These are phyloP conservation scores for Penicillium italicum DNA, from an alignment of 2,329 filamentous ascomycete species.

Conservation along the genomic window DNA sequence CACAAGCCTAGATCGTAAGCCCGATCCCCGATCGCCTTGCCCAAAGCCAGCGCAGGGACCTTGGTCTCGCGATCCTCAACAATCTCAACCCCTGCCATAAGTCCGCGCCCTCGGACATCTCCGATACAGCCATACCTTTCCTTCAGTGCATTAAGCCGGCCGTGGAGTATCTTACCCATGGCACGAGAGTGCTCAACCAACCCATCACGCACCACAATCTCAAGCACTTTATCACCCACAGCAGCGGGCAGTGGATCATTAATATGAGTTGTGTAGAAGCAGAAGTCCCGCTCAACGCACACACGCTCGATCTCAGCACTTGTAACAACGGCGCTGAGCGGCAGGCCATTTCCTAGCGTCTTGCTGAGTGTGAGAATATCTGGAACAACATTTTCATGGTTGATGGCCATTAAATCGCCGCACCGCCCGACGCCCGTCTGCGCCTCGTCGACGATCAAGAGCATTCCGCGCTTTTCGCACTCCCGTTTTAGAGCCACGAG, in stretches of 20 bases:
- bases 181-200: constrained; percentile 47
- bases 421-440: constrained; percentile 57
- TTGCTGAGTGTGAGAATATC: constrained; percentile 61
- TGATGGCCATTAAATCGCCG: constrained; percentile 58
- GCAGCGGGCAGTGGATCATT: constrained; percentile 60
- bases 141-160: constrained; percentile 47
- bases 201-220: constrained; percentile 57
- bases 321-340: constrained; percentile 56
- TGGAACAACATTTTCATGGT: constrained; percentile 49
- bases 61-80: constrained; percentile 51
- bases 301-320: constrained; percentile 51
- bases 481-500: constrained; percentile 54
- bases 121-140: constrained; percentile 58
- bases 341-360: constrained; percentile 59
- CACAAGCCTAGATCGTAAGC: constrained; percentile 54
- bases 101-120: constrained; percentile 57
- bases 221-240: constrained; percentile 59
- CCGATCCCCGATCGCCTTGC: constrained; percentile 45
- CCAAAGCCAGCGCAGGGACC: constrained; percentile 47
- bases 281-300: constrained; percentile 49
- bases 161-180: constrained; percentile 48
- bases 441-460: constrained; percentile 59
- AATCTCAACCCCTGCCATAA: constrained; percentile 59
- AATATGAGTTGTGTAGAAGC: constrained; percentile 60
- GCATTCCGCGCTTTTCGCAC: constrained; percentile 53